phyloP scores from a whole-genome alignment of 2,329 filamentous ascomycete species.

The Aspergillus jensenii region DNA sequence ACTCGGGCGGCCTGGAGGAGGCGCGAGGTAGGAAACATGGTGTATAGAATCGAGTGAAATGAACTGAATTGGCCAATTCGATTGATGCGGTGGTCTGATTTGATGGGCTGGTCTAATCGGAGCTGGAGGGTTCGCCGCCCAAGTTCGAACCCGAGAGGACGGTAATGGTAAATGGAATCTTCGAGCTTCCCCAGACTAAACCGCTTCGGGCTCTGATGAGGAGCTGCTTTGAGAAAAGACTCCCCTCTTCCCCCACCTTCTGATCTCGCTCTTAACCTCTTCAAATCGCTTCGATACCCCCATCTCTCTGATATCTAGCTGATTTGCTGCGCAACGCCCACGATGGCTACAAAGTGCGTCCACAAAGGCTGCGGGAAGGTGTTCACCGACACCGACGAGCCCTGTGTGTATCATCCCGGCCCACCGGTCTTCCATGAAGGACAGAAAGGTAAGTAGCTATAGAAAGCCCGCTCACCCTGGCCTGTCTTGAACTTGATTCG shows the following conservation, averaged over 20 bases:
- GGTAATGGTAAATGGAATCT: constrained; percentile 40
- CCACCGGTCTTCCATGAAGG: constrained; percentile 96
- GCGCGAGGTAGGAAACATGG: constrained; percentile 34
- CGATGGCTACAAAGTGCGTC: constrained; percentile 70
- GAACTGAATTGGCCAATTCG: background rate
- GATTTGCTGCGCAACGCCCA: constrained; percentile 6
- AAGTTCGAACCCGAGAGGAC: constrained; percentile 11
- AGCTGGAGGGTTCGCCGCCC: too few species aligned
- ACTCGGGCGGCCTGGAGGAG: constrained; percentile 43
- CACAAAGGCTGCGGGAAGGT: constrained; percentile 93
- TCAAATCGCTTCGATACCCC: background rate
- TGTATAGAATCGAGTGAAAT: background rate
- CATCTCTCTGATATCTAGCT: background rate
- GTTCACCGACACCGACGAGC: constrained; percentile 78
- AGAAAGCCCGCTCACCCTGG: constrained; percentile 15
- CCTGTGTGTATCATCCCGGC: constrained; percentile 88
- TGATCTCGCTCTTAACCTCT: background rate
- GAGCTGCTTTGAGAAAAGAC: constrained; percentile 8
- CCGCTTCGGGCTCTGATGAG: constrained; percentile 25
- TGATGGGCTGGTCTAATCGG: too few species aligned
- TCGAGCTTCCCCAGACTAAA: constrained; percentile 40
- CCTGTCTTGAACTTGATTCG: constrained; percentile 8
- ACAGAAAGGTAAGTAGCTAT: constrained; percentile 75
- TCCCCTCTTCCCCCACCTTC: constrained; percentile 10
- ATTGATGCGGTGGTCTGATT: too few species aligned